Percentiles rank a stretch among this genome's conserved stretches.
Conservation (phyloP, 495 filamentous ascomycete species). For the Penicillium psychrofluorescens region DNA sequence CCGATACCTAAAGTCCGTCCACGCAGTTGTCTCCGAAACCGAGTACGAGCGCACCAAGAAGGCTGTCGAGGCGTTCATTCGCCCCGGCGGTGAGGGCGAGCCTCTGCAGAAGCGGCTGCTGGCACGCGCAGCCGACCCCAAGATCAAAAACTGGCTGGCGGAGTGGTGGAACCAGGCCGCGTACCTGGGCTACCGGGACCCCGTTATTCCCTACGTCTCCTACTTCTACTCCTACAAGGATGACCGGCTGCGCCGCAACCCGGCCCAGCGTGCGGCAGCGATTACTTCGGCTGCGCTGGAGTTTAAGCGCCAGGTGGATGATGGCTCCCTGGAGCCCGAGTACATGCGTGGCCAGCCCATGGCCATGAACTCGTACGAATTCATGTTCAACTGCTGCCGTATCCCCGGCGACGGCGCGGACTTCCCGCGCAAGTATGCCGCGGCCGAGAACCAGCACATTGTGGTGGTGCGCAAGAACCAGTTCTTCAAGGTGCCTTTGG, state of each 20-base stretch:
- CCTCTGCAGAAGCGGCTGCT: slow-evolving; percentile 82
- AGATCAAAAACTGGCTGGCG: slow-evolving; percentile 85
- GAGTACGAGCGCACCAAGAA: slow-evolving; percentile 74
- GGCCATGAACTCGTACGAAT: slow-evolving; percentile 95
- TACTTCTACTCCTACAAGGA: slow-evolving; percentile 99
- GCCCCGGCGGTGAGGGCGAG: slow-evolving; percentile 73
- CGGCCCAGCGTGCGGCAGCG: slow-evolving; percentile 86
- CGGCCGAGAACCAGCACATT: slow-evolving; percentile 72
- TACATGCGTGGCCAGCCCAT: slow-evolving; percentile 95
- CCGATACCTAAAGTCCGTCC: slow-evolving; percentile 88
- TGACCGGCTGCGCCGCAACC: slow-evolving; percentile 79
- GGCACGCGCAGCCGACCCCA: slow-evolving; percentile 74
- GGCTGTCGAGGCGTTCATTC: slow-evolving; percentile 76
- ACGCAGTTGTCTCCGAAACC: slow-evolving; percentile 63
- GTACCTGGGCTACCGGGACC: slow-evolving; percentile 89
- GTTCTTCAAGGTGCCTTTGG: slow-evolving; percentile 80
- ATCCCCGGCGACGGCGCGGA: slow-evolving; percentile 79
- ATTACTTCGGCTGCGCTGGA: slow-evolving; percentile 77
- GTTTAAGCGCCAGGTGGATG: slow-evolving; percentile 90
- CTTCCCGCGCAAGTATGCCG: slow-evolving; percentile 73
- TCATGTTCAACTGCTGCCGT: slow-evolving; percentile 96
- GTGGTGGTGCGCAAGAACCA: slow-evolving; percentile 89
- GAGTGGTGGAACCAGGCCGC: slow-evolving; percentile 98
- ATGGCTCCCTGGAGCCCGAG: slow-evolving; percentile 81
- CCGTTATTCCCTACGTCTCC: slow-evolving; percentile 95